Evolutionary conservation across 2,329 filamentous ascomycete genomes (phyloP).

Genomic region (Xylariaceae sp.): DNA sequence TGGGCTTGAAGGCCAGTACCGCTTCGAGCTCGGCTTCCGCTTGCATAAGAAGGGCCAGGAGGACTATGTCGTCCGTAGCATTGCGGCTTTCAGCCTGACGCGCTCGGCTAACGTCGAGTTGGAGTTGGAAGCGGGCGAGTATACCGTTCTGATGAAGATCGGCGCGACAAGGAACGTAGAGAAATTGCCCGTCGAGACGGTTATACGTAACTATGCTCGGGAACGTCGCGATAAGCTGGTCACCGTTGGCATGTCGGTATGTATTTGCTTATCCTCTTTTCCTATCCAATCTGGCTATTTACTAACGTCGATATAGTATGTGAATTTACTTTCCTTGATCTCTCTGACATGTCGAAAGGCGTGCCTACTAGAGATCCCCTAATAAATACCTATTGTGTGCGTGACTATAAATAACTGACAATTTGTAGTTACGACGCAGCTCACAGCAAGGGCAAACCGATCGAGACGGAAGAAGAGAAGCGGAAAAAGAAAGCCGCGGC

Average conservation of each 20-base stretch:
- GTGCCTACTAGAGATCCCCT: background rate
- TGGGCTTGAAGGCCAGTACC: constrained; percentile 52
- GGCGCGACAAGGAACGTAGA: constrained; percentile 56
- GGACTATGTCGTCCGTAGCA: constrained; percentile 51
- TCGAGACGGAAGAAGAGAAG: constrained; percentile 46
- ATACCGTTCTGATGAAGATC: constrained; percentile 70
- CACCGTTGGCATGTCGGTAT: constrained; percentile 54
- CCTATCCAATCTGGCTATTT: background rate
- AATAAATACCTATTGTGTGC: background rate
- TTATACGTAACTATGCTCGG: constrained; percentile 59
- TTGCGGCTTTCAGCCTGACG: constrained; percentile 54
- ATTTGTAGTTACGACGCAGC: constrained; percentile 55
- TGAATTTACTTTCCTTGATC: background rate
- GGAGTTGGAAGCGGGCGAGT: constrained; percentile 66
- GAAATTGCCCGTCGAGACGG: constrained; percentile 54
- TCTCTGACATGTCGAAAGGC: background rate
- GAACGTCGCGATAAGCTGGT: constrained; percentile 65
- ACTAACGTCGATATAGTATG: constrained; percentile 8
- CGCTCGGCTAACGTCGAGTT: constrained; percentile 74
- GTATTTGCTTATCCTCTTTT: background rate
- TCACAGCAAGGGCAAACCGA: constrained; percentile 55
- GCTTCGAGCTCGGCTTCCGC: constrained; percentile 49
- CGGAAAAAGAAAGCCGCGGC: constrained; percentile 39
- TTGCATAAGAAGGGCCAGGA: constrained; percentile 45
- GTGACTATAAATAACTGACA: background rate